Evolutionary conservation across 441 rosid species (phyloP).

Genomic region (Aleurites moluccanus): DNA sequence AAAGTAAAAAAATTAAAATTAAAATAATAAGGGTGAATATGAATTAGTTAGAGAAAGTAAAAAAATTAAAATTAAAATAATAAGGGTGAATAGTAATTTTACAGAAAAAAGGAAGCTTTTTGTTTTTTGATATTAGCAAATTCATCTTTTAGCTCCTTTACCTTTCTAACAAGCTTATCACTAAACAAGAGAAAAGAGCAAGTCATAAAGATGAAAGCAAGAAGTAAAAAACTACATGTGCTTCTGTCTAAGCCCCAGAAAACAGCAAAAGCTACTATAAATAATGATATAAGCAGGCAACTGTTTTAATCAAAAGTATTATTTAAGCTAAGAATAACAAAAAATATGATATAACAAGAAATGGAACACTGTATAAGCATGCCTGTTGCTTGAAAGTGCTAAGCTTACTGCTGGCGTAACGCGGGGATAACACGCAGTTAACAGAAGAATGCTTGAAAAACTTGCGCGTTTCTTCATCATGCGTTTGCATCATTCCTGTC

Average conservation of each 20-base stretch:
- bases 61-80: background rate
- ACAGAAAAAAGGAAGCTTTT: background rate
- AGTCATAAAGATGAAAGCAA: background rate
- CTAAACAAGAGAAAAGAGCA: background rate
- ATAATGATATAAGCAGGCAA: background rate
- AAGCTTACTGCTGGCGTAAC: constrained; percentile 96
- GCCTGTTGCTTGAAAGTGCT: constrained; percentile 95
- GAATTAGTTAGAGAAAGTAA: background rate
- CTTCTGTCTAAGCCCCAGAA: background rate
- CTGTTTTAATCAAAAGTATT: too few species aligned
- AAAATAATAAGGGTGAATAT: background rate
- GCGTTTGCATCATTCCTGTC: constrained; percentile 88
- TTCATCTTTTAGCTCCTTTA: background rate
- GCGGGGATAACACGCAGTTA: constrained; percentile 74
- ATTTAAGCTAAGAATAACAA: background rate
- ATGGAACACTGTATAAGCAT: constrained; percentile 45
- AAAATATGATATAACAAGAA: constrained; percentile 15
- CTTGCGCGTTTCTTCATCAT: constrained; percentile 83
- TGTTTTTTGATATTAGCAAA: background rate
- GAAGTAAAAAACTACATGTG: too few species aligned
- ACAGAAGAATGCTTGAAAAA: constrained; percentile 92
- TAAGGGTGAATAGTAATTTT: background rate
- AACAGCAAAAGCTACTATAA: background rate
- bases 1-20: background rate
- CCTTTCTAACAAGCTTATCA: background rate